Conservation (phyloP, 2,329 filamentous ascomycete species). For the Colletotrichum neosansevieriae region DNA sequence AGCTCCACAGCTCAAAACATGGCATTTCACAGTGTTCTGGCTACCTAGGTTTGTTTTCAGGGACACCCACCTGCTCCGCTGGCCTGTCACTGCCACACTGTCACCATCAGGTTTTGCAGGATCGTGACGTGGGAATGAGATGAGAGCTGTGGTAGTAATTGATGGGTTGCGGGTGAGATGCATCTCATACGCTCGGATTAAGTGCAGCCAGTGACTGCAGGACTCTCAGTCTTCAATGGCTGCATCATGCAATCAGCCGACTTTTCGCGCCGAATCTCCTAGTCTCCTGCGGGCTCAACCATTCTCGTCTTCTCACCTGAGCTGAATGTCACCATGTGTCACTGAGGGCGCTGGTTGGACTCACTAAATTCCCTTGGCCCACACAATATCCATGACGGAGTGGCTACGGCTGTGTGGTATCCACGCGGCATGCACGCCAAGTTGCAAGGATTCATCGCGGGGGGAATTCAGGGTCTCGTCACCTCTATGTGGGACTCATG, state of each 20-base stretch:
- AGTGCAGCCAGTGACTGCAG: too few relatives aligned
- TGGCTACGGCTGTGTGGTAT: conserved; percentile 15
- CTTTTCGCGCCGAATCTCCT: too few relatives aligned
- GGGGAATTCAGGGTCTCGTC: conserved; percentile 30
- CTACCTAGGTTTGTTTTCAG: too few relatives aligned
- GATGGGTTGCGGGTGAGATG: too few relatives aligned
- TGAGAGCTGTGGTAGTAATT: too few relatives aligned
- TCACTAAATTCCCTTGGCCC: neutral
- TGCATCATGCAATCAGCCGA: too few relatives aligned
- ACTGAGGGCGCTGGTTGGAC: conserved; percentile 16
- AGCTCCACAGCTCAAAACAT: conserved; percentile 13
- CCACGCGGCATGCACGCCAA: conserved; percentile 29
- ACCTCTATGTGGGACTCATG: conserved; percentile 14
- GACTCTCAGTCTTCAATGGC: too few relatives aligned
- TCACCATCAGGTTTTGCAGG: neutral
- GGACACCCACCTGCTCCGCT: neutral
- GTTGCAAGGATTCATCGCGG: conserved; percentile 27
- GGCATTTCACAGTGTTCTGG: conserved; percentile 8
- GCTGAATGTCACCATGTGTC: conserved; percentile 8
- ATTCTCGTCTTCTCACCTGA: conserved; percentile 1
- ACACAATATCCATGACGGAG: conserved; percentile 19
- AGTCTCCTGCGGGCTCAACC: neutral
- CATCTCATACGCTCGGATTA: too few relatives aligned
- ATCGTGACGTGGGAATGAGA: neutral
- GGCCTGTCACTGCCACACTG: neutral